phyloP scores from a whole-genome alignment of 257 asterid species.

The Capsicum pubescens region DNA sequence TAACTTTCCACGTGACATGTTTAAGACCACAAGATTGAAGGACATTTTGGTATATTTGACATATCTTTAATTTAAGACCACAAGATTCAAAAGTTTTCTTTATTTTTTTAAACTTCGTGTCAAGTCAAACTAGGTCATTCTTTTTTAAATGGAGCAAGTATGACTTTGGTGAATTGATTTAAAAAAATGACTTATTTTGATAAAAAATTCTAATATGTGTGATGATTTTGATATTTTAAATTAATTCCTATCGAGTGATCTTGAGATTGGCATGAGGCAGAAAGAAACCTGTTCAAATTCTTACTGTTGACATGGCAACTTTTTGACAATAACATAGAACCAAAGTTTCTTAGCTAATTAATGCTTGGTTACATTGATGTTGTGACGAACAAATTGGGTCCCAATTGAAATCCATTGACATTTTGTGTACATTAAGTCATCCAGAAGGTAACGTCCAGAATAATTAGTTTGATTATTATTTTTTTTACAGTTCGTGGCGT shows the following conservation, averaged over 20 bases:
- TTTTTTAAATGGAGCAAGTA: too few relatives aligned
- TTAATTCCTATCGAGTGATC: too few relatives aligned
- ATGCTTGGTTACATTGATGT: not conserved
- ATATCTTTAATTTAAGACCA: too few relatives aligned
- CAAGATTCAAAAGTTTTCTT: too few relatives aligned
- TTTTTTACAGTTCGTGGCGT: not conserved
- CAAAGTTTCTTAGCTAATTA: not conserved
- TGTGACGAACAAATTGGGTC: constrained; percentile 19
- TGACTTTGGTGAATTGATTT: too few relatives aligned
- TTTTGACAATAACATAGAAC: constrained; percentile 7
- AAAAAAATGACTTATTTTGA: too few relatives aligned
- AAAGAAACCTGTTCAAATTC: not conserved
- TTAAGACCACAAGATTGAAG: too few relatives aligned
- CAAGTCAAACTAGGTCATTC: too few relatives aligned
- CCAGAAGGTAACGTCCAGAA: not conserved
- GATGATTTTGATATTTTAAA: not conserved
- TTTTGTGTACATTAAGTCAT: not conserved
- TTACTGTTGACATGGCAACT: constrained; percentile 13
- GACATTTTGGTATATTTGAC: too few relatives aligned
- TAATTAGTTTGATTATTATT: not conserved
- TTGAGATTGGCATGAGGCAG: constrained; percentile 8
- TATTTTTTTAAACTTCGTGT: too few relatives aligned
- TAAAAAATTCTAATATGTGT: not conserved
- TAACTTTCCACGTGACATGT: too few relatives aligned
- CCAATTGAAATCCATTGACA: not conserved